Evolutionary conservation across 805 yeast species (phyloP).

Genomic region (Grigorovia transvaalensis): DNA sequence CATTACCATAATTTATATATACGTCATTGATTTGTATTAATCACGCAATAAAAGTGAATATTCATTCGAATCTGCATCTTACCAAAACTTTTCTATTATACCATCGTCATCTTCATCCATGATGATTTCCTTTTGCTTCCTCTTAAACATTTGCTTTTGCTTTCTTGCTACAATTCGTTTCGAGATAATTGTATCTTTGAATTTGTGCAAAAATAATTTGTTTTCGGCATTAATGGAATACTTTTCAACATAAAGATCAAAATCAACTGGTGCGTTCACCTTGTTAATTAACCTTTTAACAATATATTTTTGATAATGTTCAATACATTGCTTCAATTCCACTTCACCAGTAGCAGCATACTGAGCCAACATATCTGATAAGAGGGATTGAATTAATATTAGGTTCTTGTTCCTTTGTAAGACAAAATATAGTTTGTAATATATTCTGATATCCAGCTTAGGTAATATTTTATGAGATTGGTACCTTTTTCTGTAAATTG

Average conservation of each 20-base stretch:
- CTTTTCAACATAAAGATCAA: constrained; percentile 14
- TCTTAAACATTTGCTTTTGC: constrained; percentile 9
- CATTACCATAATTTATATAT: background rate
- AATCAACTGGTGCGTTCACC: constrained; percentile 7
- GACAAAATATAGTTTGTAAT: constrained; percentile 11
- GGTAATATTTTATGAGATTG: background rate
- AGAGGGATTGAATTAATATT: constrained; percentile 11
- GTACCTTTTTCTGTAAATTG: constrained; percentile 20
- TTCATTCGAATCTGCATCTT: background rate
- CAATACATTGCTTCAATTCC: constrained; percentile 6
- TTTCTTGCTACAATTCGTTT: background rate
- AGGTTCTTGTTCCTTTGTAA: constrained; percentile 12
- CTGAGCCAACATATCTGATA: constrained; percentile 2
- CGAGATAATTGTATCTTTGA: background rate
- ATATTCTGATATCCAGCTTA: constrained; percentile 9
- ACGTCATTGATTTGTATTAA: background rate
- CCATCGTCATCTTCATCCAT: constrained; percentile 17
- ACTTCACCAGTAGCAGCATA: background rate
- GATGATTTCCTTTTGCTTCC: constrained; percentile 4
- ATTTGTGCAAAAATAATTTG: constrained; percentile 7
- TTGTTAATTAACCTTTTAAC: constrained; percentile 11
- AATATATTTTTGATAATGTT: constrained; percentile 15
- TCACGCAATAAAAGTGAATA: too few species aligned
- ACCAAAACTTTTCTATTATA: constrained; percentile 25
- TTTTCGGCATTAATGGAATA: constrained; percentile 13